A percentile compares a stretch with the other conserved stretches of the same genome.
phyloP scores from a whole-genome alignment of 2,329 filamentous ascomycete genomes.

The Didymella glomerata region DNA sequence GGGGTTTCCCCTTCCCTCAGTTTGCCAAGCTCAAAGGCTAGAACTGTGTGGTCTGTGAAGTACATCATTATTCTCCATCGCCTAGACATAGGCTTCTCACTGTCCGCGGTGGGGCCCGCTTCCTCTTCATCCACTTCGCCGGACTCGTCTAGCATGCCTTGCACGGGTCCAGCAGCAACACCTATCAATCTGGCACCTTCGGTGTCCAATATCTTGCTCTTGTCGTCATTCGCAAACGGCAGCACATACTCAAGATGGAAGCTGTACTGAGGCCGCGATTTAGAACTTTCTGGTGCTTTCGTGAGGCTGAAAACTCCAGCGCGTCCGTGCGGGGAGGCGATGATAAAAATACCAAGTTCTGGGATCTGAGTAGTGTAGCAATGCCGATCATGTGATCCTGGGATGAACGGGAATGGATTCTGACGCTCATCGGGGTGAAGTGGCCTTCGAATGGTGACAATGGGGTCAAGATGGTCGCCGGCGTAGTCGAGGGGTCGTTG shows the following conservation, averaged over 20 bases:
- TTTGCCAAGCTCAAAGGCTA: slow-evolving; percentile 72
- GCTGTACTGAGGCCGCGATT: slow-evolving; percentile 51
- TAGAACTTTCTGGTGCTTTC: slow-evolving; percentile 45
- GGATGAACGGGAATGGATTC: not conserved
- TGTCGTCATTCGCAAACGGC: slow-evolving; percentile 50
- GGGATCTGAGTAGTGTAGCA: slow-evolving; percentile 72
- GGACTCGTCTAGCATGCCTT: slow-evolving; percentile 51
- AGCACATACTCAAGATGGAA: slow-evolving; percentile 67
- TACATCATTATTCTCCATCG: slow-evolving; percentile 76
- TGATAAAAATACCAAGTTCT: slow-evolving; percentile 73
- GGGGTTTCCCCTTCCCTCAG: slow-evolving; percentile 17
- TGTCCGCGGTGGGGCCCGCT: too few relatives aligned
- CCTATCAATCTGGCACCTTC: slow-evolving; percentile 64
- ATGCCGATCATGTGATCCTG: slow-evolving; percentile 57
- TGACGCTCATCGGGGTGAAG: slow-evolving; percentile 23
- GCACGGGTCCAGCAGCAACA: slow-evolving; percentile 72
- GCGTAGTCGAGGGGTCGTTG: slow-evolving; percentile 42
- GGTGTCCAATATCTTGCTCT: slow-evolving; percentile 19
- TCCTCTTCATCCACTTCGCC: slow-evolving; percentile 45
- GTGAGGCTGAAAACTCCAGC: slow-evolving; percentile 71
- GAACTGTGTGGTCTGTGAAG: slow-evolving; percentile 73
- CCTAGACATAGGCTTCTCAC: not conserved
- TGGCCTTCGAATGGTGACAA: slow-evolving; percentile 52
- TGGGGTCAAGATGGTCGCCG: slow-evolving; percentile 11
- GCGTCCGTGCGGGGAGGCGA: slow-evolving; percentile 72